phyloP scores from a whole-genome alignment of 805 yeast genomes.

The Saturnispora ahearnii region DNA sequence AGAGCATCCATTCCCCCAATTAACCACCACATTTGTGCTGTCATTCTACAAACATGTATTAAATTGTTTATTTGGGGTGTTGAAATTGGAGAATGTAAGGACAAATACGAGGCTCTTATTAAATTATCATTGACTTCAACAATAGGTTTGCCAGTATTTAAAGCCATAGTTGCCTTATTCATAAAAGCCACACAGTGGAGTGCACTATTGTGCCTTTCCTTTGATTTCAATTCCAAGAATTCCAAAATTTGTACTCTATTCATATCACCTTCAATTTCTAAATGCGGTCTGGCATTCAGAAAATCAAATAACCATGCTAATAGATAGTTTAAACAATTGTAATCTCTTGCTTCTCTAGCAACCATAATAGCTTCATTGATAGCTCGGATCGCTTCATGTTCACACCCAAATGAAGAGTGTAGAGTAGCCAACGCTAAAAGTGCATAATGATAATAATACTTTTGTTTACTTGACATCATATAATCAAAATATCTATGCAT shows the following conservation, averaged over 20 bases:
- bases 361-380: slow-evolving; percentile 82
- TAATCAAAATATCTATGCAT: slow-evolving; percentile 62
- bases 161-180: slow-evolving; percentile 48
- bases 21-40: slow-evolving; percentile 8
- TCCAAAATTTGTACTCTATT: slow-evolving; percentile 39
- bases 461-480: slow-evolving; percentile 57
- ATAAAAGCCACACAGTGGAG: slow-evolving; percentile 56
- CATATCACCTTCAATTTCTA: slow-evolving; percentile 7
- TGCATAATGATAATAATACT: slow-evolving; percentile 67
- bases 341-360: slow-evolving; percentile 79
- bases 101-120: slow-evolving; percentile 45
- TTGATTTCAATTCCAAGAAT: slow-evolving; percentile 48
- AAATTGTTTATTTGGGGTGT: not conserved
- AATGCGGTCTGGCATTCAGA: slow-evolving; percentile 55
- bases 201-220: slow-evolving; percentile 35
- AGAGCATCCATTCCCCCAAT: not conserved
- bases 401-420: slow-evolving; percentile 59
- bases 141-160: slow-evolving; percentile 43
- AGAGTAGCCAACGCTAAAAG: slow-evolving; percentile 61
- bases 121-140: slow-evolving; percentile 44
- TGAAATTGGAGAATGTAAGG: slow-evolving; percentile 28
- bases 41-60: slow-evolving; percentile 4
- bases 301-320: slow-evolving; percentile 69
- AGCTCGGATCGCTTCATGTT: slow-evolving; percentile 62
- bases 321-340: slow-evolving; percentile 59